Evolutionary conservation across 345 rosid genomes (phyloP).

Genomic region (Aegle marmelos): DNA sequence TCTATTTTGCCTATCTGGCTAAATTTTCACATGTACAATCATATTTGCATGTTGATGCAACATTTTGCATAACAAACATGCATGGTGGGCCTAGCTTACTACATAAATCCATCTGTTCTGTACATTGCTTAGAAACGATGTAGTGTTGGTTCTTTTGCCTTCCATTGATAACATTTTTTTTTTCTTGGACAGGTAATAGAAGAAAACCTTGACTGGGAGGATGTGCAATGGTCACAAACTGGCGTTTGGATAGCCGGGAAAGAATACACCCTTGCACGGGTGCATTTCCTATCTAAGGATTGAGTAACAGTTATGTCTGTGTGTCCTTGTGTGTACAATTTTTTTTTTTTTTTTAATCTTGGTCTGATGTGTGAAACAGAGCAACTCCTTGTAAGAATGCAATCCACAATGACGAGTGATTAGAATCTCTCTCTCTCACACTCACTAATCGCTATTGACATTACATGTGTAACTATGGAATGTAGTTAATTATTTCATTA

Average conservation of each 20-base stretch:
- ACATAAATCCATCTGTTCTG: neutral
- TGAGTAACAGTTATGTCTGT: slow-evolving; percentile 18
- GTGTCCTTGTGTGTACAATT: neutral
- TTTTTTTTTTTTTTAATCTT: neutral
- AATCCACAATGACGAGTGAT: neutral
- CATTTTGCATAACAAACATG: neutral
- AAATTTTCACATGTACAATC: neutral
- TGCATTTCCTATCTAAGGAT: slow-evolving; percentile 77
- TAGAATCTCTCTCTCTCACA: neutral
- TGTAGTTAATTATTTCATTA: too few relatives aligned
- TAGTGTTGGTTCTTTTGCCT: neutral
- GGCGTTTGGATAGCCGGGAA: slow-evolving; percentile 97
- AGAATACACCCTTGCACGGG: slow-evolving; percentile 85
- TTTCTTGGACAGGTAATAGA: slow-evolving; percentile 55
- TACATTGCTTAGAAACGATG: neutral
- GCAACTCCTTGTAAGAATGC: neutral
- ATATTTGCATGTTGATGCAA: neutral
- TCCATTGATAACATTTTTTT: neutral
- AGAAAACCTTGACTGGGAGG: slow-evolving; percentile 97
- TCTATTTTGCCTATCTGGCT: neutral
- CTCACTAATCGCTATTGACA: neutral
- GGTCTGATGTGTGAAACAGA: neutral
- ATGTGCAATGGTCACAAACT: slow-evolving; percentile 97
- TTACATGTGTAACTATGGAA: too few relatives aligned
- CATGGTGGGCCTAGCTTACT: neutral